Evolutionary conservation across 148 eudicot genomes (phyloP), one percentile per base, ranked within the genome.

Genomic region (Amaranthus cruentus): DNA sequence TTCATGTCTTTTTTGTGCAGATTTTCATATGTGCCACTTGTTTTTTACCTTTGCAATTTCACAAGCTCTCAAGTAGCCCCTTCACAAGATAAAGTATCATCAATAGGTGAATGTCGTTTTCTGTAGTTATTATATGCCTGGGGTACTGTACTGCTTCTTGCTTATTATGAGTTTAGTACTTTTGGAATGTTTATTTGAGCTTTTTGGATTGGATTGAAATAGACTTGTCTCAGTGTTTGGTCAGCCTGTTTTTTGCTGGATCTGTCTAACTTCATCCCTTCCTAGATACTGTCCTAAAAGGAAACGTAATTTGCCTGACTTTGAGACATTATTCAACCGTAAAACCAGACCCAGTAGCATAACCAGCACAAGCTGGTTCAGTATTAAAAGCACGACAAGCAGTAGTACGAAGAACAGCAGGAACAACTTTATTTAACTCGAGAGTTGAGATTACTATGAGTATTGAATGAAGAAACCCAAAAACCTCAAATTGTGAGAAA

Each of bases 361-460:
- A 87, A 66, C 93, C 83, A 4, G 98, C 93, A 11, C 91, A 89
- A 47, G 98, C 96, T 1, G 89, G 67, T 73, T 95, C 98, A 1
- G 98, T 95, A 10, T 95, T 97, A 52, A 95, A 95, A 0, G 98
- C 93, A 4, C 97, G 89, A 68, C 96, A 88, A 4, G 97, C 93
- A 2, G 92, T 95, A 62, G 91, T 95, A 1, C 96, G 87, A 5
- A 95, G 91, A 50, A 95, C 98, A 47, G 98, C 93, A 43, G 92
- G 97, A 7, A 95, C 96, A 42, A 95, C 96, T 73, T 81, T 87
- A 55, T 61, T 83, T 44, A 91, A 88, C 43, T 28, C 38, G 38
- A 28, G 38, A 28, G 38, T 28, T 28, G 38, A 28, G 38, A 28
- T 28, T 28, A 28, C 2, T 28, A 28, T 28, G 38, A 28, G 38